phyloP scores from a whole-genome alignment of 2,329 filamentous ascomycete genomes.

The Sporothrix dimorphospora region DNA sequence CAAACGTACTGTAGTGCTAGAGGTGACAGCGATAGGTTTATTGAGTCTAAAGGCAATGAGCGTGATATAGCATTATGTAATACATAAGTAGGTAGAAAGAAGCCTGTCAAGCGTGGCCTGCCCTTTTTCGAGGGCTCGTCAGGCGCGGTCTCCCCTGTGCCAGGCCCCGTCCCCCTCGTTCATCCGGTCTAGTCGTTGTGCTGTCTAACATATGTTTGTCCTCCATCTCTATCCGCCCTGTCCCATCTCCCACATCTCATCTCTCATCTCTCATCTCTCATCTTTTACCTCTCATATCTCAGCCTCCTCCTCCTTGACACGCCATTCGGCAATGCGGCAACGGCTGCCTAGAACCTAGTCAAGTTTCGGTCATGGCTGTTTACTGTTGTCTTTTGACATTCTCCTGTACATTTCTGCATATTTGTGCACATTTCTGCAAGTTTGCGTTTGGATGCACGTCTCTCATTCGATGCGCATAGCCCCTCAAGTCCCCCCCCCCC shows the following conservation, averaged over 20 bases:
- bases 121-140: too few species aligned
- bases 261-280: not conserved
- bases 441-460: not conserved
- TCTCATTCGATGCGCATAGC: not conserved
- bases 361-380: not conserved
- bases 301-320: not conserved
- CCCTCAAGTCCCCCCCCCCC: not conserved
- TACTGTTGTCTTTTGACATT: not conserved
- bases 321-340: not conserved
- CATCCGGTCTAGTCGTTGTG: too few species aligned
- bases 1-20: too few species aligned
- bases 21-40: too few species aligned
- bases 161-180: too few species aligned
- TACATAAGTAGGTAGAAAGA: too few species aligned
- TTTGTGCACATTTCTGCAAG: not conserved
- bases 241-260: not conserved
- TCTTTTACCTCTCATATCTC: not conserved
- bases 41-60: too few species aligned
- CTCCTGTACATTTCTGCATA: not conserved
- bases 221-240: not conserved
- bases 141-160: too few species aligned
- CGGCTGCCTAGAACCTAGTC: not conserved
- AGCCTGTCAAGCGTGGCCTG: too few species aligned
- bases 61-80: too few species aligned
- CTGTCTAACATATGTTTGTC: not conserved